Evolutionary conservation across 768 basidiomycete species (phyloP), one percentile per base, ranked within the genome.

Genomic region (Pulveroboletus sp.): DNA sequence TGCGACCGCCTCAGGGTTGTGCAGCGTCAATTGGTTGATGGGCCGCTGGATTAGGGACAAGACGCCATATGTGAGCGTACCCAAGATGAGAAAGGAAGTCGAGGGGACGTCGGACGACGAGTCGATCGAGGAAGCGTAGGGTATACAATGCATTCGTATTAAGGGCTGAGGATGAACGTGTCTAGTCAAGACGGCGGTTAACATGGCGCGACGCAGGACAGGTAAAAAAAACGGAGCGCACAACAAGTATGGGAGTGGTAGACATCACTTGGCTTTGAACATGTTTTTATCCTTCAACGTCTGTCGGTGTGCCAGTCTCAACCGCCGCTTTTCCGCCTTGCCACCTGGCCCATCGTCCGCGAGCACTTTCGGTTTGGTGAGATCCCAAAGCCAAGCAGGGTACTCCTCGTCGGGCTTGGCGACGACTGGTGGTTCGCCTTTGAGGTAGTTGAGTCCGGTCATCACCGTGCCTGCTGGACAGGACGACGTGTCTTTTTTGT

Each of bases 321-420:
- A 71, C 49, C 71, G 69, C 47, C 75, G 69, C 41, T 81, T 74
- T 65, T 79, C 76, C 42, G 74, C 80, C 64, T 78, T 77, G 19
- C 89, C 85, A 17, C 87, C 88, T 1, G 83, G 86, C 1, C 85
- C 85, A 52, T 90, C 87, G 46, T 89, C 85, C 16, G 76, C 76
- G 46, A 77, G 71, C 35, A 75, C 75, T 59, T 78, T 79, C 5
- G 83, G 77, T 51, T 82, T 67, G 17, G 90, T 69, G 33, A 92
- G 61, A 13, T 76, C 83, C 94, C 94, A 97, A 34, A 97, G 66
- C 94, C 94, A 97, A 7, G 79, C 65, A 4, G 94, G 94, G 65
- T 97, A 95, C 56, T 84, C 82, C 37, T 88, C 85, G 66, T 97
- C 94, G 0, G 87, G 72, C 11, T 77, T 69, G 2, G 94, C 89